Base-by-base conservation (phyloP, 2,329 filamentous ascomycete genomes). In the Sporothrix variecibatus region DNA sequence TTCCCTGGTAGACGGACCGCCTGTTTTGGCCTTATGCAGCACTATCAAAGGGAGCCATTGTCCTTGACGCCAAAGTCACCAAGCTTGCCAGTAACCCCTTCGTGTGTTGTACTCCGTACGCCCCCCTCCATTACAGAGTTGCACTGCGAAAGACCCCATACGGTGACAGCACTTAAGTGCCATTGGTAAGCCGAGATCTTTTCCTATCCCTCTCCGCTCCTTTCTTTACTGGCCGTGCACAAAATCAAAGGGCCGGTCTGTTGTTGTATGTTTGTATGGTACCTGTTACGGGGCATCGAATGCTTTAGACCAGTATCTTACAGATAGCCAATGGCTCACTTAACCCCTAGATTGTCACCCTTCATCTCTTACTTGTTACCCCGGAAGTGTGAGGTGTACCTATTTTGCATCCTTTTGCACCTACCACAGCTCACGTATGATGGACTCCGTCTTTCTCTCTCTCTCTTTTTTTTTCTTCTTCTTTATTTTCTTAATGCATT, bases 141-240 rank as follows among this genome's bases (percentile, higher is more conserved):
- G 23, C 64, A 68, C 38, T 49, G 15, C 40, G 60, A 65, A 65
- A 26, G 60, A 46, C 34, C 34, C 56, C 56, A 26, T 43, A 26
- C 60, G 34, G 60, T 15, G n/a, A 65, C 6, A n/a, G 11, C n/a
- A 38, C 34, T 20, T 17, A 23, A 60, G 17, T 64, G 46, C 71
- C 71, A 65, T 8, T 56, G n/a, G 20, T 73, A 34, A 60, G 62
- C 62, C 71, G 62, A 73, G 71, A 73, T 67, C 69, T 67, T 20
- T 58, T 49, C 20, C 38, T 17, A 23, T 46, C 1, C 23, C 4
- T 8, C 40, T 38, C 2, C 15, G 51, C 26, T 28, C 72, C 20
- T 20, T n/a, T 28, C 46, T 60, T 40, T 3, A 17, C 40, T 20
- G 20, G 17, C 20, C 17, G 23, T 20, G 23, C 26, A 58, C 26